Evolutionary conservation across 2,329 filamentous ascomycete species (phyloP).

Genomic region (Aspergillus sp.): DNA sequence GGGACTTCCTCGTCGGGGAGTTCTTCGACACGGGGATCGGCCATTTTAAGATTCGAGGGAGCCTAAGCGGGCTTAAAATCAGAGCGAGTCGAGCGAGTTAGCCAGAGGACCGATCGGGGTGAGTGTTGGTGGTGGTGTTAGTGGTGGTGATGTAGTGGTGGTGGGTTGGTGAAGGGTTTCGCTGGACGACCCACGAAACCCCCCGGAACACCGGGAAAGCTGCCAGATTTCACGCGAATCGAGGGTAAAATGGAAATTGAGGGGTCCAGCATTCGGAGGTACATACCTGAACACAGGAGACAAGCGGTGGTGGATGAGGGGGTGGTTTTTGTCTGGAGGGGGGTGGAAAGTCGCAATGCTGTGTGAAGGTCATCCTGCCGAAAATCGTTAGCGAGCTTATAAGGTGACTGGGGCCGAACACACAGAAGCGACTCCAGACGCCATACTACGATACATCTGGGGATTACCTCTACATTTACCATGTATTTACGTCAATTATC

Average conservation of each 20-base stretch:
- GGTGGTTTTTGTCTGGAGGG: slow-evolving; percentile 36
- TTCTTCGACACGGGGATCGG: slow-evolving; percentile 97
- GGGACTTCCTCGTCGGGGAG: slow-evolving; percentile 82
- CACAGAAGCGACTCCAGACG: slow-evolving; percentile 28
- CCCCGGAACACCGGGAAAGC: slow-evolving; percentile 14
- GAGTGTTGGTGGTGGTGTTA: background rate
- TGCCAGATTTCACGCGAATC: slow-evolving; percentile 22
- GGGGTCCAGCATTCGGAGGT: slow-evolving; percentile 18
- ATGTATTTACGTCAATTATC: too few relatives aligned
- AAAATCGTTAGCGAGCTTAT: slow-evolving; percentile 45
- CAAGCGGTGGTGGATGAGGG: slow-evolving; percentile 32
- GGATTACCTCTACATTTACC: background rate
- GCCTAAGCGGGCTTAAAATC: slow-evolving; percentile 17
- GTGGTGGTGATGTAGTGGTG: background rate
- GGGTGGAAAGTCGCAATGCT: slow-evolving; percentile 36
- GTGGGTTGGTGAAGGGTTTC: slow-evolving; percentile 10
- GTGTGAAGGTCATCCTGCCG: slow-evolving; percentile 40
- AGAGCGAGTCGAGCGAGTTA: slow-evolving; percentile 13
- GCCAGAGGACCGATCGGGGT: slow-evolving; percentile 10
- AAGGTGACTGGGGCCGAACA: slow-evolving; percentile 30
- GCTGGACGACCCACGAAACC: slow-evolving; percentile 20
- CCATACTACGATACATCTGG: background rate
- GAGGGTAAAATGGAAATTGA: slow-evolving; percentile 17
- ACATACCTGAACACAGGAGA: slow-evolving; percentile 36
- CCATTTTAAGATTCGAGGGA: slow-evolving; percentile 61